Conservation (phyloP, 1,139 yeast genomes). For the Debaryomycetaceae sp. region DNA sequence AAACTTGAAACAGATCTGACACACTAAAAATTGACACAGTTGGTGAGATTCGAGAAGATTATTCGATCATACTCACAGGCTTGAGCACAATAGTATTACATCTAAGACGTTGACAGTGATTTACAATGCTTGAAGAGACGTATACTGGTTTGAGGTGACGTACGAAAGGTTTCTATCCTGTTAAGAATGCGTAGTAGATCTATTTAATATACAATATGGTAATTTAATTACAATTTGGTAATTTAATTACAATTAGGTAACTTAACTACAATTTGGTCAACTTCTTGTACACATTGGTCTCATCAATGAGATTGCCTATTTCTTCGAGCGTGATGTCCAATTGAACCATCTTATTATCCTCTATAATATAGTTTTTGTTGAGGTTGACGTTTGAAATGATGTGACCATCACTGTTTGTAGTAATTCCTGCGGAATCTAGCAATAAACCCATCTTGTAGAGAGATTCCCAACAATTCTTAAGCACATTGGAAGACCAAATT, state of each 20-base stretch:
- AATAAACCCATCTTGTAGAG: constrained; percentile 37
- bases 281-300: constrained; percentile 27
- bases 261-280: constrained; percentile 24
- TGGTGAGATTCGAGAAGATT: no score
- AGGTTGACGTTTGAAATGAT: constrained; percentile 27
- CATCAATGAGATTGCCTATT: constrained; percentile 29
- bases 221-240: background rate
- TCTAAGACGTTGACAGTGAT: no score
- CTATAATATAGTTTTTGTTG: constrained; percentile 31
- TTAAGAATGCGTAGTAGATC: background rate
- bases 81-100: no score
- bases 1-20: background rate
- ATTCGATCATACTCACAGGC: no score
- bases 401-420: constrained; percentile 34
- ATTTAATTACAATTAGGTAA: background rate
- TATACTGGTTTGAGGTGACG: no score
- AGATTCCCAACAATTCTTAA: constrained; percentile 56
- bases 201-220: no score
- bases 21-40: background rate
- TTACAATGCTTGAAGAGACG: no score
- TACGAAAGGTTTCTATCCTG: no score
- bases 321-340: constrained; percentile 47
- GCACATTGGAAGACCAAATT: constrained; percentile 46
- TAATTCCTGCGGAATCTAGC: constrained; percentile 30
- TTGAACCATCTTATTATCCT: constrained; percentile 47